A percentile compares a stretch with the other conserved stretches of the same genome.
phyloP scores from a whole-genome alignment of 768 basidiomycete genomes.

The Tulasnella sp. region DNA sequence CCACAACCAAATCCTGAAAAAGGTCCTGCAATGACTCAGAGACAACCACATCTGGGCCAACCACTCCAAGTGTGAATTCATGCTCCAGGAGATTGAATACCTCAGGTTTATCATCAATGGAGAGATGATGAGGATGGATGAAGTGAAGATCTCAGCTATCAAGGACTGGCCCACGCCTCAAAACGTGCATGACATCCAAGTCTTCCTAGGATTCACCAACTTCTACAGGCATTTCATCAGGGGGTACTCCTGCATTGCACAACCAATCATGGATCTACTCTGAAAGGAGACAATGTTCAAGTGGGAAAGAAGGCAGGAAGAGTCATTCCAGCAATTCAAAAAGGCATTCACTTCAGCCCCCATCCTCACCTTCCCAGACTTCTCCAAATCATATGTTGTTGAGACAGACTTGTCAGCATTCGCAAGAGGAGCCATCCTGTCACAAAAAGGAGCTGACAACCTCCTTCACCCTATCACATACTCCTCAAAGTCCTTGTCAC shows the following conservation, averaged over 20 bases:
- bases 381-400: background rate
- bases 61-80: background rate
- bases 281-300: background rate
- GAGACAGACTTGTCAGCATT: background rate
- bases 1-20: background rate
- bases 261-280: background rate
- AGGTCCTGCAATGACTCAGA: conserved; percentile 13
- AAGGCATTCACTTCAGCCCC: background rate
- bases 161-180: conserved; percentile 22
- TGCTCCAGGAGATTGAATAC: background rate
- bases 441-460: background rate
- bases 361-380: background rate
- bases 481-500: background rate
- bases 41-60: background rate
- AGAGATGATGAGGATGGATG: conserved; percentile 20
- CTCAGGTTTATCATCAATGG: conserved; percentile 2
- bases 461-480: background rate
- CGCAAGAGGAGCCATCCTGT: conserved; percentile 1
- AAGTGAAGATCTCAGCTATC: conserved; percentile 21
- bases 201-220: conserved; percentile 27
- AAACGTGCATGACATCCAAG: conserved; percentile 20
- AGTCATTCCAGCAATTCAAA: background rate
- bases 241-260: conserved; percentile 18
- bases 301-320: background rate
- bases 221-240: conserved; percentile 26